These are phyloP conservation scores for Parachaetomium inaequale DNA, from an alignment of 495 filamentous ascomycete genomes.

Conservation along the genomic window DNA sequence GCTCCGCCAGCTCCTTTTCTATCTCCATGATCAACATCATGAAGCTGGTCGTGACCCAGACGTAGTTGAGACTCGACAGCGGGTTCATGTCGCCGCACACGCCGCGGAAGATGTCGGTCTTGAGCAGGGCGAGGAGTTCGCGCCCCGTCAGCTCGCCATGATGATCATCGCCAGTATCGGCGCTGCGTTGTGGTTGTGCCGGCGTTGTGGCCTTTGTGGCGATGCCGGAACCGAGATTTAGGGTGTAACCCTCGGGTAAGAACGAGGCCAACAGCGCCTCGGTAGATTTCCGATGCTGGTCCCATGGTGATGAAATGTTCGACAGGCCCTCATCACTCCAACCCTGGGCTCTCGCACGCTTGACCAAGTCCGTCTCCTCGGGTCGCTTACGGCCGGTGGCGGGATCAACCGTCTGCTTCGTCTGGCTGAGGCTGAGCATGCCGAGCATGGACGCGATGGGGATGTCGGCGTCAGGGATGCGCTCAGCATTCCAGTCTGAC, in stretches of 20 bases:
- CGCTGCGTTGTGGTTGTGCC: too few relatives aligned
- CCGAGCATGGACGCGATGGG: constrained; percentile 20
- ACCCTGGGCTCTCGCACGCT: constrained; percentile 9
- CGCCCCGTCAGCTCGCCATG: too few relatives aligned
- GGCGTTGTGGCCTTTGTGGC: too few relatives aligned
- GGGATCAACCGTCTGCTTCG: constrained; percentile 28
- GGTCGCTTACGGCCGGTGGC: constrained; percentile 25
- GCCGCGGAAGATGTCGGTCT: background rate
- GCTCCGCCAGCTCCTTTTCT: constrained; percentile 58
- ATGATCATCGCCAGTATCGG: too few relatives aligned
- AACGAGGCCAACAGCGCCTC: too few relatives aligned
- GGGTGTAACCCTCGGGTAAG: too few relatives aligned
- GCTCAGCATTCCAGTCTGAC: too few relatives aligned
- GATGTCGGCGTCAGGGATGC: too few relatives aligned
- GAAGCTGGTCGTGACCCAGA: constrained; percentile 25
- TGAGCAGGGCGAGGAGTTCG: background rate
- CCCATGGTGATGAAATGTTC: background rate
- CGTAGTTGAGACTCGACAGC: constrained; percentile 32
- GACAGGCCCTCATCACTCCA: constrained; percentile 7
- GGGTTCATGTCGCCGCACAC: constrained; percentile 9
- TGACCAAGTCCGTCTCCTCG: constrained; percentile 35
- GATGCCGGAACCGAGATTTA: too few relatives aligned
- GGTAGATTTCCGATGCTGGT: background rate
- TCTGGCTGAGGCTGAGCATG: constrained; percentile 26
- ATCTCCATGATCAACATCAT: constrained; percentile 40